phyloP scores from a whole-genome alignment of 164 flowering plant genomes.

The Hamamelis virginiana region DNA sequence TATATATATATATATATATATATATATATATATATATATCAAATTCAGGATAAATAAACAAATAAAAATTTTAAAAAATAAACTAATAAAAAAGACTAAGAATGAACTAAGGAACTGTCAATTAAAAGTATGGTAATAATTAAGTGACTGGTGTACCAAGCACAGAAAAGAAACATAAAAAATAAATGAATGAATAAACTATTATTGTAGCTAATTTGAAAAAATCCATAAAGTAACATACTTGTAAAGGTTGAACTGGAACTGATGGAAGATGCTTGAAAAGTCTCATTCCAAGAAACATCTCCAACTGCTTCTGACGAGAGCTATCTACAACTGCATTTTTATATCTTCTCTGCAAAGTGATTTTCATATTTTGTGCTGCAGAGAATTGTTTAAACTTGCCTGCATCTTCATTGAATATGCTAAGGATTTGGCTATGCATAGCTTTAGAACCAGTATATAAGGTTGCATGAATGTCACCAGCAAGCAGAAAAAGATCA shows the following conservation, averaged over 20 bases:
- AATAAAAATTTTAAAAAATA: too few species aligned
- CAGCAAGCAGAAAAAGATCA: constrained; percentile 84
- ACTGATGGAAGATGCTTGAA: constrained; percentile 96
- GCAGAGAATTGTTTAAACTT: constrained; percentile 91
- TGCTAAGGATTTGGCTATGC: constrained; percentile 97
- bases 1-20: too few species aligned
- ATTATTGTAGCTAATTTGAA: not conserved
- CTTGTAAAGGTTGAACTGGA: constrained; percentile 65
- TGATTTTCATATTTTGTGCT: constrained; percentile 92
- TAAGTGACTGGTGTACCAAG: not conserved
- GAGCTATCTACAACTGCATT: constrained; percentile 93
- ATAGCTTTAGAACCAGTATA: constrained; percentile 99
- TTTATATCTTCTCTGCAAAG: constrained; percentile 87
- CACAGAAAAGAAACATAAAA: not conserved
- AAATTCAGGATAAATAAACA: too few species aligned
- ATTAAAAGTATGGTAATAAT: too few species aligned
- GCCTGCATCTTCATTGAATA: constrained; percentile 88
- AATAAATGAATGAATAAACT: constrained; percentile 5
- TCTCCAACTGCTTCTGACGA: constrained; percentile 94
- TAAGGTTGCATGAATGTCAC: constrained; percentile 97
- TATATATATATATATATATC: too few species aligned
- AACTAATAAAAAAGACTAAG: too few species aligned
- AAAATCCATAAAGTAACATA: constrained; percentile 33
- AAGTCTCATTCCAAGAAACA: constrained; percentile 95
- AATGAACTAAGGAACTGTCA: too few species aligned